Evolutionary conservation across 2,329 filamentous ascomycete species (phyloP).

Genomic region (Paecilomyces formosus): DNA sequence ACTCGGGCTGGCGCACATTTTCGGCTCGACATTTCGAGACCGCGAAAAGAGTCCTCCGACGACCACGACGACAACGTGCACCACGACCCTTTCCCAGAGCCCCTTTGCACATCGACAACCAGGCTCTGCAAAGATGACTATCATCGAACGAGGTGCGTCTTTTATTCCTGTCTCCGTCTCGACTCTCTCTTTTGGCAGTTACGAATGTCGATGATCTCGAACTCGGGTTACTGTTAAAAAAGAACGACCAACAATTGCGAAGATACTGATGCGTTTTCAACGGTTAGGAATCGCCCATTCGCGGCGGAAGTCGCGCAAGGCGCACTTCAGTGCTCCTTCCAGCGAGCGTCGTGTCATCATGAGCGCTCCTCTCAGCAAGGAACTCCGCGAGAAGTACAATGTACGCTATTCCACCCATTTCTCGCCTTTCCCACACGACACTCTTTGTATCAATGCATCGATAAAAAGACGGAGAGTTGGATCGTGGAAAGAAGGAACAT

Average conservation of each 20-base stretch:
- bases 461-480: background rate
- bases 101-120: constrained; percentile 9
- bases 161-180: background rate
- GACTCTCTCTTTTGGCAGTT: background rate
- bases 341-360: constrained; percentile 93
- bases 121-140: constrained; percentile 24
- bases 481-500: constrained; percentile 3
- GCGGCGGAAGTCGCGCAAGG: constrained; percentile 97
- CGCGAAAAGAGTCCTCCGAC: constrained; percentile 9
- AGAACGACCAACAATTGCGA: constrained; percentile 7
- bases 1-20: constrained; percentile 14
- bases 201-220: background rate
- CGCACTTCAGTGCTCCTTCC: constrained; percentile 93
- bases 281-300: constrained; percentile 53
- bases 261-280: constrained; percentile 11
- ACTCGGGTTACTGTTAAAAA: background rate
- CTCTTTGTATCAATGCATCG: background rate
- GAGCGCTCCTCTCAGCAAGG: constrained; percentile 92
- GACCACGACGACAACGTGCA: constrained; percentile 14
- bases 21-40: constrained; percentile 12
- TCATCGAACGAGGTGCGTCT: constrained; percentile 22
- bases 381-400: constrained; percentile 98
- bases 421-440: background rate
- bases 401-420: constrained; percentile 48
- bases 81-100: constrained; percentile 11